Evolutionary conservation across 108 stramenopile species (phyloP), one percentile per base, ranked within the genome.

Genomic region (Cylindrotheca closterium): DNA sequence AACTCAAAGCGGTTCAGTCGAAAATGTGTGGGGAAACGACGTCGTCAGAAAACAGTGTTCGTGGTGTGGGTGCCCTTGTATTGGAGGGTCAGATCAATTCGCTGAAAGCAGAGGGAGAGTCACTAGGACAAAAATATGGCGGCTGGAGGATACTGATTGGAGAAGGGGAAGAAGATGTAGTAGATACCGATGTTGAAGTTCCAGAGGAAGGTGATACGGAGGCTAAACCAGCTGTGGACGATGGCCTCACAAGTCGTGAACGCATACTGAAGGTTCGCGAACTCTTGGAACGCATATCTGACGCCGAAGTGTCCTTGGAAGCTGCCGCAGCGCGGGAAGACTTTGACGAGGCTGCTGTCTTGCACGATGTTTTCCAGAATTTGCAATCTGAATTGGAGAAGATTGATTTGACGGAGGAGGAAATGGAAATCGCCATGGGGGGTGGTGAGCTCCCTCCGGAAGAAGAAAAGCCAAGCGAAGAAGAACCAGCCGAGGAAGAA

Each of bases 11-110:
- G 26, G 80, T 60, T 30, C 79, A 80, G 50, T 60, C 61, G 42
- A 58, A 75, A 21, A 53, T 79, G 18, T 83, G 82, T 63, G 68
- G 71, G 1, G 77, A 78, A 25, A 56, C 48, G 12, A 29, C 54
- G 30, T 51, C 71, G 23, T 63, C 79, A 37, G 58, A 59, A 5
- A 77, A 80, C 42, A 84, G 47, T 62, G 85, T 93, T 5, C 63
- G 85, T 45, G 68, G 68, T 47, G 85, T 93, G 47, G 88, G 84
- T 62, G 85, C 79, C 25, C 73, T 82, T 65, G 87, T 93, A 1
- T 62, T 93, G 25, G 73, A 88, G 18, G 77, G 77, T 29, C 85
- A 88, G 68, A 88, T 93, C 30, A 58, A 68, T 55, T 78, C 82
- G 51, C 65, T 93, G 47, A 75, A 57, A 33, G 65, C 70, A 3